Base-by-base conservation (phyloP, 768 basidiomycete species). In the Rhizopogon rudus region DNA sequence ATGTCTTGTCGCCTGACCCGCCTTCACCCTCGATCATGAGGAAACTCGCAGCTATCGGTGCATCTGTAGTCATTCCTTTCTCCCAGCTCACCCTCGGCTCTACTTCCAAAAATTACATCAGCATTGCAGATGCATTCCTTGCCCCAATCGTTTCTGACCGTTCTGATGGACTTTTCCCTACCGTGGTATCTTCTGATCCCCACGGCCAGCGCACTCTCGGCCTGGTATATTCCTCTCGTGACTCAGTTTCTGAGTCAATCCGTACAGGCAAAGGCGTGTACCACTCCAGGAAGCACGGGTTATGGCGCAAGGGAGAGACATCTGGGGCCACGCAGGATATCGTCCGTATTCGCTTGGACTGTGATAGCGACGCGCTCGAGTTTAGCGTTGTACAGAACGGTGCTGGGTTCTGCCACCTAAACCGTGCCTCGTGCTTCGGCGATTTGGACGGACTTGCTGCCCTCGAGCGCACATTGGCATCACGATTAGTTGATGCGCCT, bases 291-390 rank as follows among this genome's bases (percentile, higher is more conserved):
- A 93, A 91, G 67, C 92, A 96, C 64, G 95, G 95, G 14, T 75
- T 98, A 33, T 99, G 97, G 97, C 77, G 89, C 50, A 99, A 99
- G 68, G 97, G 97, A 14, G 95, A 93, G 73, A 95, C 94, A 0
- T 95, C 93, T 14, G 96, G 96, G 13, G 88, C 96, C 14, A 91
- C 88, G 3, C 97, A 99, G 65, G 83, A 91, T 16, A 81, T 99
- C 53, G 73, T 92, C 31, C 79, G 81, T 61, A 92, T 99, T 63
- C 81, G 84, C 29, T 67, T 84, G 20, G 97, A 99, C 70, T 99
- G 97, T 69, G 97, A 99, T 72, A 81, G 81, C 3, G 97, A 99
- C 71, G 83, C 91, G 44, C 78, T 99, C 56, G 87, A 97, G 67
- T 96, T 95, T 75, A 82, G 81, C 45, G 95, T 98, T 55, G 73